Evolutionary conservation across 352 stramenopile genomes (phyloP).

Genomic region (Phytopythium sindhum): DNA sequence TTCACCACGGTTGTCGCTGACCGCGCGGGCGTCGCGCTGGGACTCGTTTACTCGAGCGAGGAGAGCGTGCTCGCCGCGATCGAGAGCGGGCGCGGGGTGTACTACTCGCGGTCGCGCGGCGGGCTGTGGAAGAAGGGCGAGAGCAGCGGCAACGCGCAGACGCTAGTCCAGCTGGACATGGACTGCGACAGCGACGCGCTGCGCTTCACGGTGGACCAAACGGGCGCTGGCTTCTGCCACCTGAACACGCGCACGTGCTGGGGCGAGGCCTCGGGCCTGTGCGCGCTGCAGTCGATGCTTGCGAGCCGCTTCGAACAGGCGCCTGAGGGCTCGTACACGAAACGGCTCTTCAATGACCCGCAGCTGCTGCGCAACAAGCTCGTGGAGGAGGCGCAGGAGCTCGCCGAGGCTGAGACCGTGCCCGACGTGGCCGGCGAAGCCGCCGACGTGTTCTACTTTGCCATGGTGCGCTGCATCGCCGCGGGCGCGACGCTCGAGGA

Average conservation of each 20-base stretch:
- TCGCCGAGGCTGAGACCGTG: slow-evolving; percentile 83
- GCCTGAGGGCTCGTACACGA: slow-evolving; percentile 94
- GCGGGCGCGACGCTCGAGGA: slow-evolving; percentile 92
- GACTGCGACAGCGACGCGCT: slow-evolving; percentile 96
- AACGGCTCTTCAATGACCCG: slow-evolving; percentile 93
- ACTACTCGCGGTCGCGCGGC: slow-evolving; percentile 92
- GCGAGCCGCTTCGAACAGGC: slow-evolving; percentile 82
- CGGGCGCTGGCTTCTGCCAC: slow-evolving; percentile 71
- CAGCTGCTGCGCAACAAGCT: slow-evolving; percentile 94
- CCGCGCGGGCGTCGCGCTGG: slow-evolving; percentile 81
- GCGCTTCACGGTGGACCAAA: slow-evolving; percentile 92
- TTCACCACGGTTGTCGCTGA: slow-evolving; percentile 95
- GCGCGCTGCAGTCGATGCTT: slow-evolving; percentile 89
- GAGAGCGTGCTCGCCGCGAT: slow-evolving; percentile 91
- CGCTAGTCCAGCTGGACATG: slow-evolving; percentile 90
- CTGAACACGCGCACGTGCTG: slow-evolving; percentile 94
- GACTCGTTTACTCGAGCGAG: slow-evolving; percentile 94
- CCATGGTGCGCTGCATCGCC: slow-evolving; percentile 91
- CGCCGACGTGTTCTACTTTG: slow-evolving; percentile 97
- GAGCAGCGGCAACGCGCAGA: slow-evolving; percentile 93
- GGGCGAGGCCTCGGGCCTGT: slow-evolving; percentile 83
- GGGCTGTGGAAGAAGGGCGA: slow-evolving; percentile 95
- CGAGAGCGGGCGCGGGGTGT: slow-evolving; percentile 87
- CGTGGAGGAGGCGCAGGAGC: slow-evolving; percentile 95
- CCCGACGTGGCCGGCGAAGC: slow-evolving; percentile 92